Percentiles rank a stretch among this genome's conserved stretches.
These are phyloP conservation scores for Coniochaeta sp. DNA, from an alignment of 2,329 filamentous ascomycete species.

Conservation along the genomic window DNA sequence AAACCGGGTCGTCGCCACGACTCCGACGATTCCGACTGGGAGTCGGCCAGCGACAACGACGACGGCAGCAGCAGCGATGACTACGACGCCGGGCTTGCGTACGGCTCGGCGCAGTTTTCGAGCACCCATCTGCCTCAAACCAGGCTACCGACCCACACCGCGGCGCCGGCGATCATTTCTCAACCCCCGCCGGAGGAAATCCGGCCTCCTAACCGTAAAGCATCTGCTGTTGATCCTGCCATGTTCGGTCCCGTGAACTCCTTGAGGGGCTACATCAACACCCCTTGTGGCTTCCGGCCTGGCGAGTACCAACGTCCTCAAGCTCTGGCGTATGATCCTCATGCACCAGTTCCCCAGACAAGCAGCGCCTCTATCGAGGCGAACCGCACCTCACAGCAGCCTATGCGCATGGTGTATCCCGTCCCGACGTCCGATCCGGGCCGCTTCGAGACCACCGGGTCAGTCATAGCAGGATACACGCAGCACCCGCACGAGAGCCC, in stretches of 20 bases:
- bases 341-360: conserved; percentile 23
- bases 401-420: conserved; percentile 59
- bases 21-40: conserved; percentile 47
- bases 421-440: conserved; percentile 58
- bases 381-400: conserved; percentile 9
- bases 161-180: conserved; percentile 22
- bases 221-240: conserved; percentile 47
- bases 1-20: conserved; percentile 28
- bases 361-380: conserved; percentile 26
- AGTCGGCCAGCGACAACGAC: conserved; percentile 36
- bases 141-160: conserved; percentile 13
- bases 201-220: conserved; percentile 26
- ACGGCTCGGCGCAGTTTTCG: conserved; percentile 24
- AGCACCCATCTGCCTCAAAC: conserved; percentile 14
- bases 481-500: conserved; percentile 14
- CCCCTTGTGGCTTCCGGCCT: conserved; percentile 44
- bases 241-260: conserved; percentile 55
- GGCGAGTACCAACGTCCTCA: conserved; percentile 12
- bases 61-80: conserved; percentile 30
- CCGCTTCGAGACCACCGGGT: conserved; percentile 49
- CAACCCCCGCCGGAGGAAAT: conserved; percentile 20
- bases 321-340: conserved; percentile 19
- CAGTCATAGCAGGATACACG: conserved; percentile 29
- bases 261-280: conserved; percentile 46
- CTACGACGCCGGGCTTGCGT: conserved; percentile 32